These are phyloP conservation scores for Sphagnurus paluster DNA, from an alignment of 1,284 basidiomycete species.

Conservation along the genomic window DNA sequence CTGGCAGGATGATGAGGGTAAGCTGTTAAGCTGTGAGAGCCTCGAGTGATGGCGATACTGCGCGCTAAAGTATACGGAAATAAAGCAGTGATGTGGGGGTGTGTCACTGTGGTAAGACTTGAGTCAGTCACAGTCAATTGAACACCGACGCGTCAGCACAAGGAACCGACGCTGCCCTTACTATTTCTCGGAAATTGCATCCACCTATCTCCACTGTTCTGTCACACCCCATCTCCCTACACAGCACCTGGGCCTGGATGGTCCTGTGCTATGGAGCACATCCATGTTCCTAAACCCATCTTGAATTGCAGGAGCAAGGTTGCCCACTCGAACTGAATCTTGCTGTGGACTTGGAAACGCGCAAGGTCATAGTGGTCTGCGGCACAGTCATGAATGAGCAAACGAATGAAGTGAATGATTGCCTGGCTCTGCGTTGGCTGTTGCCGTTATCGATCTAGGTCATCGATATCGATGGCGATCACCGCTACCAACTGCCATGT, in stretches of 20 bases:
- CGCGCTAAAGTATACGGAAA: constrained; percentile 19
- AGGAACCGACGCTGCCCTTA: constrained; percentile 9
- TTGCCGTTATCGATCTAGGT: constrained; percentile 21
- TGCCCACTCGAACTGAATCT: background rate
- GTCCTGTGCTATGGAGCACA: background rate
- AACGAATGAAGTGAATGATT: constrained; percentile 3
- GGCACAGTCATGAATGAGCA: constrained; percentile 1
- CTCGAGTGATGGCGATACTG: constrained; percentile 12
- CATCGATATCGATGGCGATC: constrained; percentile 19
- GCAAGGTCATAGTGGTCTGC: no score
- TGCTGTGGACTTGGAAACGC: background rate
- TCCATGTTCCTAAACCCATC: background rate
- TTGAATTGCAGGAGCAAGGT: background rate
- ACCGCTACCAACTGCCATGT: background rate
- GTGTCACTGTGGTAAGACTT: constrained; percentile 16
- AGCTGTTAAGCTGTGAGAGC: constrained; percentile 8
- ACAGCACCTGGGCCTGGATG: background rate
- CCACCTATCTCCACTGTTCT: background rate
- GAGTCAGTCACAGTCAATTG: constrained; percentile 26
- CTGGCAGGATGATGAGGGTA: constrained; percentile 16
- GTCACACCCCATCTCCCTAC: background rate
- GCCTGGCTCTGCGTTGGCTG: constrained; percentile 1
- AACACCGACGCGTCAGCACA: constrained; percentile 13
- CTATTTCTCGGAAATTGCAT: constrained; percentile 10
- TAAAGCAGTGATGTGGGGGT: constrained; percentile 20